phyloP scores from a whole-genome alignment of 73 alveolate genomes.

The Blepharisma stoltei region DNA sequence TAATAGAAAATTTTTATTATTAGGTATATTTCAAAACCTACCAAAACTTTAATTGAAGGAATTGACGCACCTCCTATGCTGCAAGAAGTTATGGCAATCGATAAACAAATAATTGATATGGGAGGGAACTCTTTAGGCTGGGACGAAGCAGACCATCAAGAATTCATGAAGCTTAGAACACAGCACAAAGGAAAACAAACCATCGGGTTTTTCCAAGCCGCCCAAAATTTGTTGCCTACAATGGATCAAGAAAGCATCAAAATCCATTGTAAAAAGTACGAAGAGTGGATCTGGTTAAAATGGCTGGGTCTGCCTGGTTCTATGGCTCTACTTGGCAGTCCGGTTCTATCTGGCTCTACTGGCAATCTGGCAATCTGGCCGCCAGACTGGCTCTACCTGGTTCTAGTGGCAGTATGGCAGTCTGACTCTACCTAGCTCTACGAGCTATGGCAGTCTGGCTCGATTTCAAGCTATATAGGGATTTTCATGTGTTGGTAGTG shows the following conservation, averaged over 20 bases:
- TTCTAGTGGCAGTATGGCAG: no score
- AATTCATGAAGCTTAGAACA: neutral
- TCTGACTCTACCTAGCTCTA: no score
- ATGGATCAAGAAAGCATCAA: neutral
- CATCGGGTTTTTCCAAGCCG: slow-evolving; percentile 5
- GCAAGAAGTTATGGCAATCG: slow-evolving; percentile 5
- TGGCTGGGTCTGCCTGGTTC: no score
- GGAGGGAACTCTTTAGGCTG: slow-evolving; percentile 29
- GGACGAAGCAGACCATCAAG: slow-evolving; percentile 16
- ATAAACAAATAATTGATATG: neutral
- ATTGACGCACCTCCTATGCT: slow-evolving; percentile 8
- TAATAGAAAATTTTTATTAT: no score
- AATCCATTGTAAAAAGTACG: neutral
- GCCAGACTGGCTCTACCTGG: no score
- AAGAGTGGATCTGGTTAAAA: no score
- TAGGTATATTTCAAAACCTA: neutral
- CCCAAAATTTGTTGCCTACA: slow-evolving; percentile 14
- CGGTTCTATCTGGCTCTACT: no score
- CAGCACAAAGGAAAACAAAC: slow-evolving; percentile 1
- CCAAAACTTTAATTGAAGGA: neutral
- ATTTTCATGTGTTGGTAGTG: no score
- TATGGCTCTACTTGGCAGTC: no score
- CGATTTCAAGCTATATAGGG: no score
- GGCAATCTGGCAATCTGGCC: no score
- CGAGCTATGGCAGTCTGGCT: no score